Conservation (phyloP, 805 yeast species). For the Kuraishia molischiana region DNA sequence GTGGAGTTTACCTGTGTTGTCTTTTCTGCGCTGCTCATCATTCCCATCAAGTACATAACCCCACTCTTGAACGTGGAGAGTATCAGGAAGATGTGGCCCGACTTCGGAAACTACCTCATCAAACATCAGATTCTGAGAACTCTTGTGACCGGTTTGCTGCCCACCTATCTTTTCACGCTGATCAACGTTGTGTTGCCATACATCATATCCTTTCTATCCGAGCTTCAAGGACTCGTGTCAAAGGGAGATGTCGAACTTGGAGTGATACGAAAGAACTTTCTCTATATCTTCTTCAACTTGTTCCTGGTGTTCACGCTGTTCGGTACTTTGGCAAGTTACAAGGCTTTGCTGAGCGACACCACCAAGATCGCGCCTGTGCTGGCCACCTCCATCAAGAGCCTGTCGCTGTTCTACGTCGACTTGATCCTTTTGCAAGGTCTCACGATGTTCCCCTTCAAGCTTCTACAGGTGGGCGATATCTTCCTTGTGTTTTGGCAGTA, state of each 20-base stretch:
- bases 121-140: conserved; percentile 42
- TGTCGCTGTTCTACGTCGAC: conserved; percentile 46
- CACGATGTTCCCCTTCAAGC: conserved; percentile 50
- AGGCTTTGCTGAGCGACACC: conserved; percentile 47
- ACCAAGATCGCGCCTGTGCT: conserved; percentile 47
- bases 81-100: conserved; percentile 49
- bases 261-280: conserved; percentile 46
- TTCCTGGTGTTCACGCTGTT: conserved; percentile 52
- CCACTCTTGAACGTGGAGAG: conserved; percentile 47
- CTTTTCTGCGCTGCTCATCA: conserved; percentile 40
- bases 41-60: conserved; percentile 47
- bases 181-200: conserved; percentile 46
- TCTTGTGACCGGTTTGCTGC: conserved; percentile 51
- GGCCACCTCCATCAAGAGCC: conserved; percentile 40
- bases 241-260: conserved; percentile 52
- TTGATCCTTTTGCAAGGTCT: conserved; percentile 63
- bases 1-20: conserved; percentile 30
- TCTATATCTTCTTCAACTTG: conserved; percentile 50
- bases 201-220: conserved; percentile 39
- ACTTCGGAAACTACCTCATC: conserved; percentile 40
- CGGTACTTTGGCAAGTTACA: conserved; percentile 52
- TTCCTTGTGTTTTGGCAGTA: conserved; percentile 32
- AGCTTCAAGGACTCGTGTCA: conserved; percentile 42
- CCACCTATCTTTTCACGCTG: conserved; percentile 48
- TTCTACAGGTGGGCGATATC: conserved; percentile 47